Percentiles rank a stretch among this genome's conserved stretches.
Conservation (phyloP, 495 filamentous ascomycete genomes). For the Penicillium psychrofluorescens region DNA sequence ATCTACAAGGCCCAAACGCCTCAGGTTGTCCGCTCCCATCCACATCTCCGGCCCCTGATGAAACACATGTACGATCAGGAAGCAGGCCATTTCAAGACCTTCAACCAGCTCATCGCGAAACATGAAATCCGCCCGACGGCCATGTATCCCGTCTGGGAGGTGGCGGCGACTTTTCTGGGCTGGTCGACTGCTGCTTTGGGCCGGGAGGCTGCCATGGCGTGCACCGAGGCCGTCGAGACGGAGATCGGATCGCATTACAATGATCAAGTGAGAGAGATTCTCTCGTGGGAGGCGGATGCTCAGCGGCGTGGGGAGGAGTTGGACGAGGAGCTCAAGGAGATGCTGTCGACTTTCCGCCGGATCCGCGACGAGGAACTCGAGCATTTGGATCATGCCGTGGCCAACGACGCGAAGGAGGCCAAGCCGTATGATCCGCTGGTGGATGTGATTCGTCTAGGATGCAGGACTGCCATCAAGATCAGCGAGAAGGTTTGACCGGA, state of each 20-base stretch:
- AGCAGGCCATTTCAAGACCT: slow-evolving; percentile 73
- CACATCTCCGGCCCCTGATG: slow-evolving; percentile 83
- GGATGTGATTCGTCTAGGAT: slow-evolving; percentile 80
- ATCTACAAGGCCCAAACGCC: slow-evolving; percentile 80
- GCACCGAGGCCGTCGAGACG: slow-evolving; percentile 96
- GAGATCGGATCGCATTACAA: slow-evolving; percentile 98
- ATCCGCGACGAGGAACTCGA: slow-evolving; percentile 96
- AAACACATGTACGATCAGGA: slow-evolving; percentile 98
- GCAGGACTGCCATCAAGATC: slow-evolving; percentile 86
- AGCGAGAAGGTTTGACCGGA: slow-evolving; percentile 65
- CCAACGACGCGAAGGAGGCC: slow-evolving; percentile 83
- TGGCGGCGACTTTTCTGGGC: slow-evolving; percentile 74
- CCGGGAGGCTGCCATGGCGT: slow-evolving; percentile 94
- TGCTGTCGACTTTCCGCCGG: slow-evolving; percentile 66
- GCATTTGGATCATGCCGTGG: slow-evolving; percentile 90
- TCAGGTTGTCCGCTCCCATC: slow-evolving; percentile 66
- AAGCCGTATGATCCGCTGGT: slow-evolving; percentile 83
- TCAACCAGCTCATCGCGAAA: slow-evolving; percentile 75
- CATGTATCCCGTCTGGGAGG: slow-evolving; percentile 89
- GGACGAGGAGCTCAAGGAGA: slow-evolving; percentile 66
- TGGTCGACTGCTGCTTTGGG: slow-evolving; percentile 89
- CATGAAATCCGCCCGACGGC: slow-evolving; percentile 91
- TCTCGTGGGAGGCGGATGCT: slow-evolving; percentile 69
- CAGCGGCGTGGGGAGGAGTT: slow-evolving; percentile 62
- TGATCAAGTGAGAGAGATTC: slow-evolving; percentile 70